Evolutionary conservation across 139 green algal species (phyloP).

Genomic region (Parachlorella kessleri): DNA sequence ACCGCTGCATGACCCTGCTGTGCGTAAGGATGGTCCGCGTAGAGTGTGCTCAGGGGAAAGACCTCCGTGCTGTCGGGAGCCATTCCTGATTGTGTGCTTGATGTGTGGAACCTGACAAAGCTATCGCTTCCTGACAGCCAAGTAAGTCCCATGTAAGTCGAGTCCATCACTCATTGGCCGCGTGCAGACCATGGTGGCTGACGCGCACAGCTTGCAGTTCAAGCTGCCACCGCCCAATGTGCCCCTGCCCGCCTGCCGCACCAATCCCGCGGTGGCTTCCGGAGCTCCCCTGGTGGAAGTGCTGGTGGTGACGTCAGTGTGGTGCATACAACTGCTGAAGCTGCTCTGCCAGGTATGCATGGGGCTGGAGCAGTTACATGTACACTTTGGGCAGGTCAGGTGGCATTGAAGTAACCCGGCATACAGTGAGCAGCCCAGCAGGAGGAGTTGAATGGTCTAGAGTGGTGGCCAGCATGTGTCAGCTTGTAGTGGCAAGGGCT

Average conservation of each 20-base stretch:
- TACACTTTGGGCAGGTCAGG: too few relatives aligned
- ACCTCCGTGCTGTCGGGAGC: too few relatives aligned
- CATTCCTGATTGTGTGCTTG: background rate
- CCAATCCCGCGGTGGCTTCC: conserved; percentile 48
- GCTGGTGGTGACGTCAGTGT: conserved; percentile 76
- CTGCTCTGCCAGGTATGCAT: conserved; percentile 59
- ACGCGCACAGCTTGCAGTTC: conserved; percentile 82
- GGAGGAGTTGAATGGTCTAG: background rate
- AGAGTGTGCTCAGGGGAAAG: too few relatives aligned
- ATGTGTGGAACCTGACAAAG: too few relatives aligned
- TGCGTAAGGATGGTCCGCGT: too few relatives aligned
- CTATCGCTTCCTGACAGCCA: too few relatives aligned
- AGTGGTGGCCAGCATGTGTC: too few relatives aligned
- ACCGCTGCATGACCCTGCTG: too few relatives aligned
- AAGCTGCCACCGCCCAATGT: conserved; percentile 70
- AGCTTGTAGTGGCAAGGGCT: too few relatives aligned
- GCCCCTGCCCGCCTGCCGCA: conserved; percentile 42
- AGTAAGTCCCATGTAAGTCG: too few relatives aligned
- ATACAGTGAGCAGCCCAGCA: background rate
- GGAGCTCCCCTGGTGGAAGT: conserved; percentile 67
- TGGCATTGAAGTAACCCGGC: background rate
- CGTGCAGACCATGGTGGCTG: conserved; percentile 62
- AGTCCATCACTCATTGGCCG: too few relatives aligned
- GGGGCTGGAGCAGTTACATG: too few relatives aligned
- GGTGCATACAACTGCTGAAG: conserved; percentile 80